Base-by-base conservation (phyloP, 768 basidiomycete genomes). In the Gautieria morchelliformis region DNA sequence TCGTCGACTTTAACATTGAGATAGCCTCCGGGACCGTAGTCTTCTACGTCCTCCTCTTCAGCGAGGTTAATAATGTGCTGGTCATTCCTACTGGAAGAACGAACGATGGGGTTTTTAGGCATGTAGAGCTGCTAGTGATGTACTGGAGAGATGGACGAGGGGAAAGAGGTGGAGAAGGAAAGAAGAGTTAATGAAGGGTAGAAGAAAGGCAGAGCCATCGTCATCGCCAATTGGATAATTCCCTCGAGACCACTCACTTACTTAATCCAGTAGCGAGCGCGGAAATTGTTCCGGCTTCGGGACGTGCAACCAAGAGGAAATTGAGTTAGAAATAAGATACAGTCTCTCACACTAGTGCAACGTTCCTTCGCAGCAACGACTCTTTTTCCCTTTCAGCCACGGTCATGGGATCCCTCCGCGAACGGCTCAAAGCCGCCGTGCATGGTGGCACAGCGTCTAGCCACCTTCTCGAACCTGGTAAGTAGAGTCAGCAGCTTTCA, bases 1-100 rank as follows among this genome's bases (percentile, higher is more conserved):
- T 97, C 93, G 60, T 79, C 79, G 60, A 96, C 81, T 70, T 84
- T 84, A 44, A 93, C 80, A 22, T 84, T 80, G 47, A 89, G 78
- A 78, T 91, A 91, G 45, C 88, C 88, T 37, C 89, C 89, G 46
- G 79, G 69, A 62, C 88, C 88, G 73, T 90, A 90, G 61, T 89
- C 88, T 60, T 82, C 87, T n/a, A 87, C 81, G 61, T 82, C 82
- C 70, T 90, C 88, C 68, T 90, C 88, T 71, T 87, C 85, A 86
- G 14, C 30, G 48, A 22, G n/a, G 56, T 20, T 22, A 14, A 32
- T 7, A 24, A 27, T 9, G 41, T 42, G 27, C 17, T 40, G 53
- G 20, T 12, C 19, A 14, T 30, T 27, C 17, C n/a, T 17, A 14
- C 41, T 30, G 35, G 20, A 17, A 22, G 41, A 44, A 2, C 27